Evolutionary conservation across 2,329 filamentous ascomycete genomes (phyloP), one percentile per base, ranked within the genome.

Genomic region (Knufia fluminis): DNA sequence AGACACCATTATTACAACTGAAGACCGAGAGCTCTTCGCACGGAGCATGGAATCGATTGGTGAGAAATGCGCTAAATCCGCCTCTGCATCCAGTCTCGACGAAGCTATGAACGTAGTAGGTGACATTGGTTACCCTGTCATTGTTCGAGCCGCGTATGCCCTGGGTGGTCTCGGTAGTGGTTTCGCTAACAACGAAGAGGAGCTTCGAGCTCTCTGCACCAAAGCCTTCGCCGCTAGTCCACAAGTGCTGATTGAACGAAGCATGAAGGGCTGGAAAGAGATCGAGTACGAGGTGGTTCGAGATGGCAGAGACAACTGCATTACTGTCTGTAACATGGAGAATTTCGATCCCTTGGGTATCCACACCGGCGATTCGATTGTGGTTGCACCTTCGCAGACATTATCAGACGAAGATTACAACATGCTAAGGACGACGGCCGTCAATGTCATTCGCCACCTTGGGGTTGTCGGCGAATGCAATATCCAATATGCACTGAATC

Each of bases 231-330:
- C 92, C 23, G 90, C 86, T 58, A 95, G 88, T 64, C 92, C 92
- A 7, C 92, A 98, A 66, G 87, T 98, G 6, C 78, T 98, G 49
- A 94, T 98, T 61, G 92, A 98, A 73, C 83, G 86, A 67, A 94
- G 88, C 72, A 97, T 98, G 91, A 97, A 97, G 74, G 92, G 92
- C 52, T 98, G 92, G 92, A 98, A 98, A 70, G 92, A 98, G 70
- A 94, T 97, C 55, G 92, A 98, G 68, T 98, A 97, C 64, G 92
- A 98, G 68, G 92, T 97, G 54, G 92, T 98, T 35, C 85, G 92
- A 62, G 92, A 97, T 73, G 85, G 83, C 50, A 82, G 88, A 60
- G 90, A 98, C 72, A 97, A 97, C 77, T 98, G 92, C 67, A 97
- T 98, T 66, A 98, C 92, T 4, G 92, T 98, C 54, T 98, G 92